A percentile compares a stretch with the other conserved stretches of the same genome.
These are phyloP conservation scores for Triticum aestivum DNA, from an alignment of 176 grass and related monocot genomes.

Conservation along the genomic window DNA sequence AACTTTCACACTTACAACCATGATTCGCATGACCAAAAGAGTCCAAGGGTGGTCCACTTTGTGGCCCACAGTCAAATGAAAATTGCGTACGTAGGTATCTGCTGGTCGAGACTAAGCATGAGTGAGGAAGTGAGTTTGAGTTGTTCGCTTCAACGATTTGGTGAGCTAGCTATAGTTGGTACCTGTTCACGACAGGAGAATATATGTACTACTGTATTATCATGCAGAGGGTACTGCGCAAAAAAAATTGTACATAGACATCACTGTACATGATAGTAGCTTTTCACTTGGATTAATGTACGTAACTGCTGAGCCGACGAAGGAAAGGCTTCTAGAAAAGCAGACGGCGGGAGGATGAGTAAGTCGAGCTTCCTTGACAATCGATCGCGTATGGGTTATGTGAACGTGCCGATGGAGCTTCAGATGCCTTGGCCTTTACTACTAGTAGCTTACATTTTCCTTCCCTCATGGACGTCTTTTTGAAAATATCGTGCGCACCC, in stretches of 20 bases:
- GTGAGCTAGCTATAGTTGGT: background rate
- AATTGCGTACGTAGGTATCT: background rate
- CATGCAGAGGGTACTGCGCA: too few relatives aligned
- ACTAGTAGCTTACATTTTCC: background rate
- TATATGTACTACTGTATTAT: background rate
- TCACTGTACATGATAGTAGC: too few relatives aligned
- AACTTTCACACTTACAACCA: background rate
- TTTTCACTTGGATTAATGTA: background rate
- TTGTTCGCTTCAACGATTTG: background rate
- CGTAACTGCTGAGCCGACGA: background rate
- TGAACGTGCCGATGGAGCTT: conserved; percentile 26
- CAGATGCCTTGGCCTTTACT: conserved; percentile 42
- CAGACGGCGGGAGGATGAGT: background rate
- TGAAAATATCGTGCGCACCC: background rate
- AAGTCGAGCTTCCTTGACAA: background rate
- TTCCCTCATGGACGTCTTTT: conserved; percentile 15
- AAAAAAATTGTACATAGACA: background rate
- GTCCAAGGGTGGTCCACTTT: background rate
- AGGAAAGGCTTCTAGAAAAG: conserved; percentile 43
- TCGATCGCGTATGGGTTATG: conserved; percentile 15
- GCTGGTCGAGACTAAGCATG: background rate
- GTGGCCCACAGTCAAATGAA: background rate
- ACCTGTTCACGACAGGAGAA: background rate
- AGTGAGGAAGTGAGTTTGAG: background rate
- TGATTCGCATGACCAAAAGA: background rate